Evolutionary conservation across 306 rosid genomes (phyloP).

Genomic region (Benincasa hispida): DNA sequence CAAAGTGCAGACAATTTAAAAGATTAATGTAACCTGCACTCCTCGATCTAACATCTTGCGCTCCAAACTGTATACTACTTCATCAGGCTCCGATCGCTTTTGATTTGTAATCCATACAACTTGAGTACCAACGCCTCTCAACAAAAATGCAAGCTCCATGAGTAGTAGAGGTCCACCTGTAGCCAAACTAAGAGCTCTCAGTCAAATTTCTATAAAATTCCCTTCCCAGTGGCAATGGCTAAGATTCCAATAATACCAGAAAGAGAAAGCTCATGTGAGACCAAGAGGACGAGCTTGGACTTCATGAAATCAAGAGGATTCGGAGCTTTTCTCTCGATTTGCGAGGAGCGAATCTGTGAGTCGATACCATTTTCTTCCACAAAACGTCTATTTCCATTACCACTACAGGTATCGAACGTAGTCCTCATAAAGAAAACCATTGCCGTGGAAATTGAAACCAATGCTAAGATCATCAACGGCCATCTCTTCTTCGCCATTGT

Average conservation of each 20-base stretch:
- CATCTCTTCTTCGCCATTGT: constrained; percentile 44
- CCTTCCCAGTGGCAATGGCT: neutral
- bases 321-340: constrained; percentile 1
- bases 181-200: constrained; percentile 1
- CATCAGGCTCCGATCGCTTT: constrained; percentile 34
- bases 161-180: constrained; percentile 65
- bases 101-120: constrained; percentile 72
- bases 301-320: constrained; percentile 61
- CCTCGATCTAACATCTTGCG: constrained; percentile 68
- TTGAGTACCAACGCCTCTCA: constrained; percentile 61
- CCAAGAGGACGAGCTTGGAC: constrained; percentile 78
- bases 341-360: constrained; percentile 20
- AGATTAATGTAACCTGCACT: constrained; percentile 37
- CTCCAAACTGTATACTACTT: constrained; percentile 54
- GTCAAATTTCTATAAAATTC: neutral
- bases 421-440: constrained; percentile 42
- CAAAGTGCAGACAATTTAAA: neutral
- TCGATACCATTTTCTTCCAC: constrained; percentile 12
- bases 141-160: constrained; percentile 69
- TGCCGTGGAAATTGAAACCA: constrained; percentile 49
- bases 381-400: constrained; percentile 3
- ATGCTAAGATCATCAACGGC: constrained; percentile 35
- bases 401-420: constrained; percentile 37
- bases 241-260: constrained; percentile 33
- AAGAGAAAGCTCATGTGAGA: constrained; percentile 73